phyloP scores from a whole-genome alignment of 805 yeast species.

The Lachancea quebecensis region DNA sequence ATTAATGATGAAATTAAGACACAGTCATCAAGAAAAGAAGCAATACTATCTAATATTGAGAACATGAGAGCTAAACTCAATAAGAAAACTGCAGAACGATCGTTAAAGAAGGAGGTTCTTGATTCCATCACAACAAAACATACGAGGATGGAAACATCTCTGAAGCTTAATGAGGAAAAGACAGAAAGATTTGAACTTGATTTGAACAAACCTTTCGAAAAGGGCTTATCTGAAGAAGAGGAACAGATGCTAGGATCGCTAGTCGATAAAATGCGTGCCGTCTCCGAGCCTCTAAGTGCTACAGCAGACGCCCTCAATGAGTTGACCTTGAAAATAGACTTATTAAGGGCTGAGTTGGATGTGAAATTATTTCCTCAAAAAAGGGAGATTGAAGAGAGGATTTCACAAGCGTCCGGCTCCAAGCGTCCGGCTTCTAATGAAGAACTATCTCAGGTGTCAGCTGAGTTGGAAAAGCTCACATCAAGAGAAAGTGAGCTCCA shows the following conservation, averaged over 20 bases:
- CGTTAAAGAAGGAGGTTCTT: constrained; percentile 40
- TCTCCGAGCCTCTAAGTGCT: constrained; percentile 40
- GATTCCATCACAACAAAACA: constrained; percentile 32
- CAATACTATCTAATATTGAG: constrained; percentile 36
- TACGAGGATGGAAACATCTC: constrained; percentile 30
- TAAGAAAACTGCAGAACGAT: constrained; percentile 36
- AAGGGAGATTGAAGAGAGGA: constrained; percentile 11
- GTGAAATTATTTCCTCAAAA: constrained; percentile 51
- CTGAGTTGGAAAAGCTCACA: constrained; percentile 25
- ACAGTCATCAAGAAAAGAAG: constrained; percentile 36
- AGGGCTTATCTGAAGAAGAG: constrained; percentile 47
- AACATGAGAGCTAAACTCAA: constrained; percentile 39
- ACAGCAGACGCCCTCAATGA: constrained; percentile 21
- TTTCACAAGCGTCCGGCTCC: constrained; percentile 10
- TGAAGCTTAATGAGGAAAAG: constrained; percentile 35
- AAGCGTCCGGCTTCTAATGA: constrained; percentile 10
- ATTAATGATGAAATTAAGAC: constrained; percentile 40
- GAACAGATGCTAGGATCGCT: constrained; percentile 29
- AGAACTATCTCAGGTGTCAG: constrained; percentile 24
- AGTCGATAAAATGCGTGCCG: constrained; percentile 35
- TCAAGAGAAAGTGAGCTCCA: constrained; percentile 28
- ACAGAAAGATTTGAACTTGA: constrained; percentile 43
- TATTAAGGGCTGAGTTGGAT: constrained; percentile 48
- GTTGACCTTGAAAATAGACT: constrained; percentile 20
- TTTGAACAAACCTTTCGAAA: constrained; percentile 45